Conservation (phyloP, 2,329 filamentous ascomycete species). For the Fusarium begoniae region DNA sequence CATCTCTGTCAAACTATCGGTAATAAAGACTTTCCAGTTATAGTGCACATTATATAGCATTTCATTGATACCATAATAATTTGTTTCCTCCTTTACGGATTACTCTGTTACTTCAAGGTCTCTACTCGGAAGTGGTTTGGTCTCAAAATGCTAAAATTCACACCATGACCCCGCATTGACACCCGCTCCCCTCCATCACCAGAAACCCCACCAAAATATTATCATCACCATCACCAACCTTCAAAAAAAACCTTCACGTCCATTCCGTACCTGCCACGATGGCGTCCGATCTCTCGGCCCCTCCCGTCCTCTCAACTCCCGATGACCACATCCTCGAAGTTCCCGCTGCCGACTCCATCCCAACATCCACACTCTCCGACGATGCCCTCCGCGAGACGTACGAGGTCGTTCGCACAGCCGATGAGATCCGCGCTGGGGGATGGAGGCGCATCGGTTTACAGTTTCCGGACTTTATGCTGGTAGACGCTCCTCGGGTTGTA, state of each 20-base stretch:
- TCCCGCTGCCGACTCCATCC: constrained; percentile 51
- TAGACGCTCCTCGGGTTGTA: constrained; percentile 84
- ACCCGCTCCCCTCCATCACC: constrained; percentile 34
- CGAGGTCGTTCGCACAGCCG: constrained; percentile 82
- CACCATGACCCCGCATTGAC: constrained; percentile 44
- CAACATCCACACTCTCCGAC: constrained; percentile 57
- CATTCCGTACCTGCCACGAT: constrained; percentile 45
- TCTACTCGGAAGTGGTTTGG: neutral
- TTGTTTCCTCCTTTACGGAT: neutral
- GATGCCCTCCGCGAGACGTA: constrained; percentile 81
- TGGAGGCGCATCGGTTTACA: constrained; percentile 89
- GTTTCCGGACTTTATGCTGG: constrained; percentile 92
- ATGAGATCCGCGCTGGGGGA: constrained; percentile 75
- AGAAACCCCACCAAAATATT: constrained; percentile 38
- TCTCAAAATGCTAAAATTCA: neutral
- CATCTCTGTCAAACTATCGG: too few species aligned
- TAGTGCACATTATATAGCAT: too few species aligned
- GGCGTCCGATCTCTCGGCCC: constrained; percentile 58
- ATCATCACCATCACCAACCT: constrained; percentile 16
- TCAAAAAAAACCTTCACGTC: neutral
- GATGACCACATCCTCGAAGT: constrained; percentile 68
- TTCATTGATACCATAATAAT: too few species aligned
- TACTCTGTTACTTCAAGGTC: neutral
- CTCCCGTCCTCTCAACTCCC: constrained; percentile 72
- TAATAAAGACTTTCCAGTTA: too few species aligned